These are phyloP conservation scores for Allodekkera sacchari DNA, from an alignment of 805 yeast species.

Conservation along the genomic window DNA sequence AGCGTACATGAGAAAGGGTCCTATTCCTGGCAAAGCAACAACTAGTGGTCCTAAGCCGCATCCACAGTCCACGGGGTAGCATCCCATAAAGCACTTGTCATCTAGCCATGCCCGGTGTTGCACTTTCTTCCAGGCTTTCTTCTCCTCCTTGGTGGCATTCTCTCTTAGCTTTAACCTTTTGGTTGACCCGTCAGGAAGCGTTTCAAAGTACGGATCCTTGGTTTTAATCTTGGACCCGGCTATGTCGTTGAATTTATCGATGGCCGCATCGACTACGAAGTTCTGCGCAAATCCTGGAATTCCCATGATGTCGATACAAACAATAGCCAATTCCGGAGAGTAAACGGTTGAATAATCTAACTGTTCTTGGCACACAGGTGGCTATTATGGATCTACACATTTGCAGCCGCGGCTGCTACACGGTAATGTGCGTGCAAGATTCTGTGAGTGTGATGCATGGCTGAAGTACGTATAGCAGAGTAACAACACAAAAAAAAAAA, in stretches of 20 bases:
- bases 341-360: too few species aligned
- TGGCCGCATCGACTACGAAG: slow-evolving; percentile 11
- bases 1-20: slow-evolving; percentile 74
- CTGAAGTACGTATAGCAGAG: too few species aligned
- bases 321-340: slow-evolving; percentile 2
- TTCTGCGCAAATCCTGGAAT: slow-evolving; percentile 9
- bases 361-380: too few species aligned
- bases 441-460: too few species aligned
- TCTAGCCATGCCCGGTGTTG: slow-evolving; percentile 80
- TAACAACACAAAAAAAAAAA: too few species aligned
- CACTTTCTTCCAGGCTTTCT: slow-evolving; percentile 61
- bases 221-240: slow-evolving; percentile 60
- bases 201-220: slow-evolving; percentile 58
- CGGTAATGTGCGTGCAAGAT: too few species aligned
- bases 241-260: slow-evolving; percentile 55
- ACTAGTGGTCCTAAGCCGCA: slow-evolving; percentile 72
- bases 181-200: slow-evolving; percentile 39
- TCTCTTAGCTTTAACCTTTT: slow-evolving; percentile 54
- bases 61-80: slow-evolving; percentile 67
- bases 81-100: slow-evolving; percentile 76
- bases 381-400: too few species aligned
- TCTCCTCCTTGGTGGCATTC: slow-evolving; percentile 49
- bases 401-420: too few species aligned
- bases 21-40: slow-evolving; percentile 65
- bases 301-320: slow-evolving; percentile 1